Percentiles rank a stretch among this genome's conserved stretches.
Evolutionary conservation across 2,329 filamentous ascomycete genomes (phyloP).

Genomic region (Grosmannia serpens): DNA sequence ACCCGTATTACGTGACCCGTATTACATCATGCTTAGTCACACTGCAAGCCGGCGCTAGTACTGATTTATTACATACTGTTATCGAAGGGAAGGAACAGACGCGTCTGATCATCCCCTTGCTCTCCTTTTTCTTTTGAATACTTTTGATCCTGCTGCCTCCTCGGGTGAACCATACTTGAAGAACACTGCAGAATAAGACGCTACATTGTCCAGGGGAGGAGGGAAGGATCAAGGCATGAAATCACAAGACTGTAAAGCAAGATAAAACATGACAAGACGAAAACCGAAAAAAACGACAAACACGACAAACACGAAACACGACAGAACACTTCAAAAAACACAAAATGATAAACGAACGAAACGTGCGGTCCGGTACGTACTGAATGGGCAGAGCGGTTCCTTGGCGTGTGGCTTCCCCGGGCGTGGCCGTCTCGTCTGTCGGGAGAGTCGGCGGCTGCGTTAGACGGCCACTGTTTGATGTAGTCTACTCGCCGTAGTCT

Average conservation of each 20-base stretch:
- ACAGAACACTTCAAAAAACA: too few species aligned
- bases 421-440: too few species aligned
- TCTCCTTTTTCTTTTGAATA: background rate
- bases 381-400: constrained; percentile 1
- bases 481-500: background rate
- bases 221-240: background rate
- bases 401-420: background rate
- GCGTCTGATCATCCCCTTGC: too few species aligned
- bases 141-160: too few species aligned
- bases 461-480: too few species aligned
- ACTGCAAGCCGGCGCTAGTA: background rate
- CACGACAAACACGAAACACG: background rate
- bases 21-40: too few species aligned
- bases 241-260: too few species aligned
- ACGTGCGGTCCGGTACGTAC: constrained; percentile 21
- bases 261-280: background rate
- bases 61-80: background rate
- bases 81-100: background rate
- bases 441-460: too few species aligned
- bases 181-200: background rate
- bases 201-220: background rate
- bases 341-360: too few species aligned
- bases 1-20: too few species aligned
- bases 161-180: background rate
- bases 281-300: background rate